Evolutionary conservation across 2,329 filamentous ascomycete genomes (phyloP).

Genomic region (Blastomyces emzantsi): DNA sequence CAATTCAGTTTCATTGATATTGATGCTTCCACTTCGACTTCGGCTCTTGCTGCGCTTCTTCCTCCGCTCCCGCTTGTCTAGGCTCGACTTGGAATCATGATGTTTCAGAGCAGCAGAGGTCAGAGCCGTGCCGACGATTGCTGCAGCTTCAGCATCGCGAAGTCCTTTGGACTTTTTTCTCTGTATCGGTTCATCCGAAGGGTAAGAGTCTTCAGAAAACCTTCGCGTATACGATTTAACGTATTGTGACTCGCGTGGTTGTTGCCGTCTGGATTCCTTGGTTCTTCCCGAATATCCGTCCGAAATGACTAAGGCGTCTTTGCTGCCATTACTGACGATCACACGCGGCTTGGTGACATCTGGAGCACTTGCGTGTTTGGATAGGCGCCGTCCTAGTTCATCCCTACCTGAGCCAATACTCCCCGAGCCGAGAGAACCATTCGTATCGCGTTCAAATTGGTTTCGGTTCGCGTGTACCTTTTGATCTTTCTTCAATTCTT

Average conservation of each 20-base stretch:
- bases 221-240: conserved; percentile 39
- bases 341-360: conserved; percentile 55
- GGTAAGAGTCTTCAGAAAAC: conserved; percentile 40
- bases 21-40: conserved; percentile 42
- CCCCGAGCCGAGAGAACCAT: conserved; percentile 52
- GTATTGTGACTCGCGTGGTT: conserved; percentile 41
- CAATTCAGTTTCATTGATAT: conserved; percentile 43
- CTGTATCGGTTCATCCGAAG: conserved; percentile 44
- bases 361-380: conserved; percentile 49
- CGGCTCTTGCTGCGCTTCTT: conserved; percentile 44
- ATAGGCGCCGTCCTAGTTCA: conserved; percentile 45
- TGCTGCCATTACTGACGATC: conserved; percentile 49
- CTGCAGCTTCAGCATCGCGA: conserved; percentile 48
- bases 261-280: conserved; percentile 47
- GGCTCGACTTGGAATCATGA: conserved; percentile 54
- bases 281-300: conserved; percentile 34
- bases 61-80: conserved; percentile 36
- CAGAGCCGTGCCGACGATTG: conserved; percentile 47
- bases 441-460: conserved; percentile 57
- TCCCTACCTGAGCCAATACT: conserved; percentile 51
- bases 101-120: conserved; percentile 55
- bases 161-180: conserved; percentile 47
- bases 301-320: conserved; percentile 51
- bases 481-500: conserved; percentile 82
- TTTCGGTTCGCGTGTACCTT: conserved; percentile 64